These are phyloP conservation scores for Buddleja alternifolia DNA, from an alignment of 257 asterid genomes.

Conservation along the genomic window DNA sequence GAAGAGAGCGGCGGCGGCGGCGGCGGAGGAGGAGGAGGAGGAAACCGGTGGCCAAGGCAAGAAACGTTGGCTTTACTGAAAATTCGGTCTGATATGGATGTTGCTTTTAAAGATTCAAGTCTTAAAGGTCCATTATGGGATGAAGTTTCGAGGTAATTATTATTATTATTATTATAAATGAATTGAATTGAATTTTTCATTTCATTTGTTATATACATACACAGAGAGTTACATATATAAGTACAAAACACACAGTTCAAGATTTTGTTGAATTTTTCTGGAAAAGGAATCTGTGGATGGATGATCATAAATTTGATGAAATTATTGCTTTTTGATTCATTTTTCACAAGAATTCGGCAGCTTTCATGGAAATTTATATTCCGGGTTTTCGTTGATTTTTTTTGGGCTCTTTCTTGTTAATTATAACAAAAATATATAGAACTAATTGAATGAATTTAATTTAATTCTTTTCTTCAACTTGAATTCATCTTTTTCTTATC, in stretches of 20 bases:
- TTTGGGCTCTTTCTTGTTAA: conserved; percentile 58
- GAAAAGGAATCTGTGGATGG: conserved; percentile 31
- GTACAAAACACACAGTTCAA: conserved; percentile 27
- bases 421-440: conserved; percentile 33
- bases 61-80: conserved; percentile 84
- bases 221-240: background rate
- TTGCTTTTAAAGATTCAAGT: conserved; percentile 73
- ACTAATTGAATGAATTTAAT: background rate
- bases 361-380: conserved; percentile 49
- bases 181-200: conserved; percentile 2
- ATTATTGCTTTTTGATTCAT: conserved; percentile 29
- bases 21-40: conserved; percentile 45
- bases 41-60: conserved; percentile 95
- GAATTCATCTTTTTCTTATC: conserved; percentile 16
- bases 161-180: background rate
- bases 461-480: conserved; percentile 15
- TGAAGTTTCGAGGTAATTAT: conserved; percentile 77
- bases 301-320: conserved; percentile 40
- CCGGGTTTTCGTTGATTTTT: conserved; percentile 48
- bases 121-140: conserved; percentile 99
- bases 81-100: conserved; percentile 93
- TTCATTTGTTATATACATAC: background rate
- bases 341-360: conserved; percentile 55
- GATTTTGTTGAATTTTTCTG: conserved; percentile 33
- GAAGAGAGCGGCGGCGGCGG: conserved; percentile 61